phyloP scores from a whole-genome alignment of 78 protist genomes.

The Paratrimastix pyriformis region DNA sequence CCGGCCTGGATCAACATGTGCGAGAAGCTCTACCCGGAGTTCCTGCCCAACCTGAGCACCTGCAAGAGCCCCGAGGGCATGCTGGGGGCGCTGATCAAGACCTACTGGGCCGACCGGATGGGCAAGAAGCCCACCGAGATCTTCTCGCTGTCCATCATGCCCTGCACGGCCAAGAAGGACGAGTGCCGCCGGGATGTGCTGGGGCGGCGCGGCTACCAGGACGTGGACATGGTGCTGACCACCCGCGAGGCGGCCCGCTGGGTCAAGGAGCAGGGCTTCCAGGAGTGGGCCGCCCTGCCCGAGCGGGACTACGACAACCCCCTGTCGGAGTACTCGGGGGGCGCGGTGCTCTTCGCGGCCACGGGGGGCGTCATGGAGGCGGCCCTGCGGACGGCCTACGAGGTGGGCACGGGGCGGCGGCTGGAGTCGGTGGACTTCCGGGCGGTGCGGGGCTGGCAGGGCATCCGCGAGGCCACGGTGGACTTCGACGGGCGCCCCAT shows the following conservation, averaged over 20 bases:
- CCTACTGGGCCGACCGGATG: too few species aligned
- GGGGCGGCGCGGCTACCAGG: not conserved
- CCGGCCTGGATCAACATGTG: conserved; percentile 38
- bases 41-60: conserved; percentile 34
- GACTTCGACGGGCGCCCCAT: too few species aligned
- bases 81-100: conserved; percentile 19
- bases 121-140: not conserved
- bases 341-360: conserved; percentile 31
- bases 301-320: conserved; percentile 12
- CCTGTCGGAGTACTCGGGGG: conserved; percentile 22
- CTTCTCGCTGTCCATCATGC: conserved; percentile 1
- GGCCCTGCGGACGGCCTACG: conserved; percentile 24
- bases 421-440: not conserved
- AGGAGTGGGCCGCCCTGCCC: not conserved
- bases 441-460: not conserved
- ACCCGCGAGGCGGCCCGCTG: conserved; percentile 25
- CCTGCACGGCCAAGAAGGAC: conserved; percentile 36
- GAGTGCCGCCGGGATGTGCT: conserved; percentile 21
- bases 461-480: conserved; percentile 34
- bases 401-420: not conserved
- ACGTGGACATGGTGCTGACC: conserved; percentile 35
- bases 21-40: conserved; percentile 27
- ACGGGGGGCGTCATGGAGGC: conserved; percentile 60
- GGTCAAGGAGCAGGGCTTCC: not conserved
- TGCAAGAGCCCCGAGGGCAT: conserved; percentile 30